A percentile compares a stretch with the other conserved stretches of the same genome.
These are phyloP conservation scores for Rhododendron mucronatum DNA, from an alignment of 148 eudicot genomes.

Conservation along the genomic window DNA sequence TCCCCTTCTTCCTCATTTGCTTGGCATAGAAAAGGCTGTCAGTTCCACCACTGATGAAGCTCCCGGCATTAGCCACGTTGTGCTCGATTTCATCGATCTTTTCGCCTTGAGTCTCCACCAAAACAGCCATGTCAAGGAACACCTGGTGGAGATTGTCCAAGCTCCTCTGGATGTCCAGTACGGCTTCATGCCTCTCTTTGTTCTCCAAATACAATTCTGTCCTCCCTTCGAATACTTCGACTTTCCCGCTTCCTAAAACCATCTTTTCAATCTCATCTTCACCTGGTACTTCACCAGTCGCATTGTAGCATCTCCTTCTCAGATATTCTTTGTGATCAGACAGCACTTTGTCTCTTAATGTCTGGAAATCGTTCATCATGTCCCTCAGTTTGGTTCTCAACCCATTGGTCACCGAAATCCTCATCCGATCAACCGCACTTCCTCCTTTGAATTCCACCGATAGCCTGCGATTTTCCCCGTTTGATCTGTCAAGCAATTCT, in stretches of 20 bases:
- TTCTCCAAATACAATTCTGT: constrained; percentile 35
- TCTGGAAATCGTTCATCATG: constrained; percentile 53
- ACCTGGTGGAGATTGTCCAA: constrained; percentile 7
- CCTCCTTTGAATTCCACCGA: constrained; percentile 37
- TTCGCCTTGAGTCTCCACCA: too few species aligned
- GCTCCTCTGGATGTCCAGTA: constrained; percentile 65
- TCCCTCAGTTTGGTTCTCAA: constrained; percentile 55
- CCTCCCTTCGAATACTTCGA: constrained; percentile 31
- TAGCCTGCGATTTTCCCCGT: constrained; percentile 27
- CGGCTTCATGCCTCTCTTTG: constrained; percentile 64
- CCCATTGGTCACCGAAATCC: constrained; percentile 57
- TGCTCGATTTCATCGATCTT: too few species aligned
- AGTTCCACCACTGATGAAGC: constrained; percentile 14
- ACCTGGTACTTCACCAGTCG: constrained; percentile 48
- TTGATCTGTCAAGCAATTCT: constrained; percentile 52
- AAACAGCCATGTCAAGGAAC: too few species aligned
- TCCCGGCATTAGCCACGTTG: too few species aligned
- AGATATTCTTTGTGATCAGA: constrained; percentile 51
- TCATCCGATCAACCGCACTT: constrained; percentile 54
- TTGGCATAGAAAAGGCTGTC: constrained; percentile 47
- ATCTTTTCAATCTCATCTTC: constrained; percentile 57
- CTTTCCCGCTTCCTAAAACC: constrained; percentile 37
- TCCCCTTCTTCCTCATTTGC: constrained; percentile 50
- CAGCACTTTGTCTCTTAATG: constrained; percentile 49
- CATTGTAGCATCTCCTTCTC: constrained; percentile 48